Conservation (phyloP, 352 stramenopile genomes). For the Globisporangium emineosum region DNA sequence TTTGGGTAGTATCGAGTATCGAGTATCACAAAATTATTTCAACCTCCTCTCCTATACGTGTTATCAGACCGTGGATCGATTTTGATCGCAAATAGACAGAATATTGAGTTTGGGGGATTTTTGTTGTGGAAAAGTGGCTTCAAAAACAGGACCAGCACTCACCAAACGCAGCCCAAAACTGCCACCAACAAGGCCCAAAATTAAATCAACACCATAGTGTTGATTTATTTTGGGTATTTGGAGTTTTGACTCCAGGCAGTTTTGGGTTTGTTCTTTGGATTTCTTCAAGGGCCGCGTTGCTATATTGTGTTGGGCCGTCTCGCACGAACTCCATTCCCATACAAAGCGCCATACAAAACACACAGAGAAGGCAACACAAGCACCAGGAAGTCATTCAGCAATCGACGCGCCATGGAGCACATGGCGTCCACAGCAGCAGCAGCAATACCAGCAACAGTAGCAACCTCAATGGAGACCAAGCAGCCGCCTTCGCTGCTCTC, state of each 20-base stretch:
- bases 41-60: too few relatives aligned
- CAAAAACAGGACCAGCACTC: too few relatives aligned
- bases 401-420: conserved; percentile 12
- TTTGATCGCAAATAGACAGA: too few relatives aligned
- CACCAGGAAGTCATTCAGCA: conserved; percentile 2
- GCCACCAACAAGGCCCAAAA: not conserved
- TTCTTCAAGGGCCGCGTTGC: conserved; percentile 8
- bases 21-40: too few relatives aligned
- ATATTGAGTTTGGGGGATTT: too few relatives aligned
- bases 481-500: not conserved
- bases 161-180: not conserved
- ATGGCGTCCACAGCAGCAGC: not conserved
- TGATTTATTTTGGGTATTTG: conserved; percentile 1
- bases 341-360: not conserved
- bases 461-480: conserved; percentile 2
- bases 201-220: not conserved
- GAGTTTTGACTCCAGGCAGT: not conserved
- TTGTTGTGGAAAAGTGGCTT: too few relatives aligned
- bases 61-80: too few relatives aligned
- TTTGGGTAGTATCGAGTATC: too few relatives aligned
- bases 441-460: not conserved
- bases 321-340: not conserved
- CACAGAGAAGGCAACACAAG: not conserved
- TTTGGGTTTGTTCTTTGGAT: conserved; percentile 14
- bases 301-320: not conserved